phyloP scores from a whole-genome alignment of 2,329 filamentous ascomycete genomes.

The Pseudopithomyces chartarum region DNA sequence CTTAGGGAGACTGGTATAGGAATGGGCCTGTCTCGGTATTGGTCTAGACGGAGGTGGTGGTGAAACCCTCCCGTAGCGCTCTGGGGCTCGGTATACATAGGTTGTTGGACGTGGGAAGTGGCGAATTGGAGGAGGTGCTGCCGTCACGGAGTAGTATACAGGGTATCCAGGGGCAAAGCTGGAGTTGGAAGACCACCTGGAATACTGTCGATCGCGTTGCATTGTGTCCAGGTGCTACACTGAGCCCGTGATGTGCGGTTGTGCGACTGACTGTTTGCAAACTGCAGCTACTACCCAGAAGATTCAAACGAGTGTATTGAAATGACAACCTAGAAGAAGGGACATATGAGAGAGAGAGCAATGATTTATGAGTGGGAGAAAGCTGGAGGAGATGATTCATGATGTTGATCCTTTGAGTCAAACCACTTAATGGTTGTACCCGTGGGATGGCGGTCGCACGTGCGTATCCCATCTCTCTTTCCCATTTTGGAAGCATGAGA shows the following conservation, averaged over 20 bases:
- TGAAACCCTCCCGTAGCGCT: neutral
- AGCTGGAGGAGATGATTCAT: neutral
- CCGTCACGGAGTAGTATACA: neutral
- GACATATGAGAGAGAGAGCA: neutral
- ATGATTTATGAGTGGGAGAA: neutral
- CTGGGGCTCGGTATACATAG: neutral
- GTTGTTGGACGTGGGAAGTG: neutral
- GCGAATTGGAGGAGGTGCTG: neutral
- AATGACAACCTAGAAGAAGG: neutral
- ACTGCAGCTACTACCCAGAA: neutral
- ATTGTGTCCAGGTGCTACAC: neutral
- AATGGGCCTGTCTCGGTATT: neutral
- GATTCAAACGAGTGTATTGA: slow-evolving; percentile 2
- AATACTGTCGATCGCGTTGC: neutral
- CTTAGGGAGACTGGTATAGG: neutral
- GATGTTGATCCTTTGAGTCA: neutral
- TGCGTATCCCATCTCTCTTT: neutral
- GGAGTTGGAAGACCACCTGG: neutral
- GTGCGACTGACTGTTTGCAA: neutral
- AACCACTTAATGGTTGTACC: neutral
- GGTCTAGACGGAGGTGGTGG: neutral
- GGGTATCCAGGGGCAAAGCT: slow-evolving; percentile 1
- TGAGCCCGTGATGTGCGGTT: neutral
- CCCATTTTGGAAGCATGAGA: neutral
- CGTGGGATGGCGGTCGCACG: neutral